These are phyloP conservation scores for Acanthamoeba culbertsoni DNA, from an alignment of 208 protist genomes.

Conservation along the genomic window DNA sequence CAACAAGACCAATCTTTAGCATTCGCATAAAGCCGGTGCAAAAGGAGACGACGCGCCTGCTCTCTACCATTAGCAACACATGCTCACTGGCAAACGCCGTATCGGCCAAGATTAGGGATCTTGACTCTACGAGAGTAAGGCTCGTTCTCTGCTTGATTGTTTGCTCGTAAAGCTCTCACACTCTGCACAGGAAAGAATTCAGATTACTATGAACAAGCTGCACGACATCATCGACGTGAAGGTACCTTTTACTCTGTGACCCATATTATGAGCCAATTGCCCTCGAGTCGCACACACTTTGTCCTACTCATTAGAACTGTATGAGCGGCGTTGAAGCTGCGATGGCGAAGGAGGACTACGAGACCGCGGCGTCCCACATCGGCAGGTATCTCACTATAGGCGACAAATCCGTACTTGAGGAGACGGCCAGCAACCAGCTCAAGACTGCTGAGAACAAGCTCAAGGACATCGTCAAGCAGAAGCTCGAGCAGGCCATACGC, in stretches of 20 bases:
- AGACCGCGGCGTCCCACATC: slow-evolving; percentile 30
- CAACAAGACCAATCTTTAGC: not conserved
- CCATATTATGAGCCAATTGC: not conserved
- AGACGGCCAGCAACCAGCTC: slow-evolving; percentile 38
- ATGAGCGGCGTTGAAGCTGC: slow-evolving; percentile 30
- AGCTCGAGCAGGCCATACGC: slow-evolving; percentile 40
- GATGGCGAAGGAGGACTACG: slow-evolving; percentile 49
- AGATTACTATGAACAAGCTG: slow-evolving; percentile 50
- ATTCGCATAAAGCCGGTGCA: slow-evolving; percentile 23
- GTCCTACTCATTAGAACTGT: too few relatives aligned
- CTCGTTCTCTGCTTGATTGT: not conserved
- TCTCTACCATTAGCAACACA: slow-evolving; percentile 5
- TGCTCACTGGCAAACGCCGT: slow-evolving; percentile 21
- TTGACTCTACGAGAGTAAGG: not conserved
- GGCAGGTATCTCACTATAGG: slow-evolving; percentile 42
- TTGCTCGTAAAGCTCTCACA: not conserved
- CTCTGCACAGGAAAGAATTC: not conserved
- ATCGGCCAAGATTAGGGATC: slow-evolving; percentile 27
- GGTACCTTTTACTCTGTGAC: not conserved
- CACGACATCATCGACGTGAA: slow-evolving; percentile 54
- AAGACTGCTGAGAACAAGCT: slow-evolving; percentile 56
- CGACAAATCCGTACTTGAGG: slow-evolving; percentile 45
- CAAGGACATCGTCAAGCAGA: slow-evolving; percentile 40
- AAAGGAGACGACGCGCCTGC: slow-evolving; percentile 10
- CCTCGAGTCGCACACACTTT: too few relatives aligned